phyloP scores from a whole-genome alignment of 83 land plant species.

The Diphasiastrum complanatum region DNA sequence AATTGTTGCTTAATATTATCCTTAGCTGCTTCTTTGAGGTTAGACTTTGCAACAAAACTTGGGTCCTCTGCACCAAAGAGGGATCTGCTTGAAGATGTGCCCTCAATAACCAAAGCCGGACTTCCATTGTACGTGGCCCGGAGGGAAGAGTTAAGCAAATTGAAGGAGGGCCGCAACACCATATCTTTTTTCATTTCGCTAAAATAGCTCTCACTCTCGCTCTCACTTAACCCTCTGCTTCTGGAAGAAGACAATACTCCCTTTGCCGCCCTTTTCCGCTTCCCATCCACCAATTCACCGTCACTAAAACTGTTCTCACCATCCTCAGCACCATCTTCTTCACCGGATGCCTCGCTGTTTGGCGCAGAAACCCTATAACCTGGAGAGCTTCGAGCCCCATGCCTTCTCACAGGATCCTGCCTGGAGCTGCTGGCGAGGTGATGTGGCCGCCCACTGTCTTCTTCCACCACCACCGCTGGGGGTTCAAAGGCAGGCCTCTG shows the following conservation, averaged over 20 bases:
- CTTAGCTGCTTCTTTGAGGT: neutral
- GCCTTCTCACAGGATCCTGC: neutral
- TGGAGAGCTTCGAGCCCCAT: neutral
- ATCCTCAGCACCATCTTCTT: slow-evolving; percentile 8
- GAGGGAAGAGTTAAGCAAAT: slow-evolving; percentile 21
- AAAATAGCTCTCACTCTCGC: slow-evolving; percentile 3
- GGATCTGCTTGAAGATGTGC: neutral
- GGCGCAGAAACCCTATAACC: slow-evolving; percentile 1
- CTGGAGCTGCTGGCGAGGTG: neutral
- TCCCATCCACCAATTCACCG: too few relatives aligned
- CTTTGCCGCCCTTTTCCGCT: neutral
- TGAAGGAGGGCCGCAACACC: neutral
- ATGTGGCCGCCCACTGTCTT: neutral
- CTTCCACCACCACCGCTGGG: neutral
- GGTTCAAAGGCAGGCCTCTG: neutral
- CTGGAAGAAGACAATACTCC: neutral
- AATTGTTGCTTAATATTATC: neutral
- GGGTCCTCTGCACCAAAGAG: slow-evolving; percentile 1
- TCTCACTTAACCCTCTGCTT: slow-evolving; percentile 2
- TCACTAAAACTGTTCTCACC: slow-evolving; percentile 11
- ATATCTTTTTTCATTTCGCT: slow-evolving; percentile 3
- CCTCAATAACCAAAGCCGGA: slow-evolving; percentile 10
- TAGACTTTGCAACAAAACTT: neutral
- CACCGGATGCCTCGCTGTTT: neutral
- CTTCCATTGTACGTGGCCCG: slow-evolving; percentile 19